Conservation (phyloP, 495 filamentous ascomycete genomes). For the Xylaria scruposa region DNA sequence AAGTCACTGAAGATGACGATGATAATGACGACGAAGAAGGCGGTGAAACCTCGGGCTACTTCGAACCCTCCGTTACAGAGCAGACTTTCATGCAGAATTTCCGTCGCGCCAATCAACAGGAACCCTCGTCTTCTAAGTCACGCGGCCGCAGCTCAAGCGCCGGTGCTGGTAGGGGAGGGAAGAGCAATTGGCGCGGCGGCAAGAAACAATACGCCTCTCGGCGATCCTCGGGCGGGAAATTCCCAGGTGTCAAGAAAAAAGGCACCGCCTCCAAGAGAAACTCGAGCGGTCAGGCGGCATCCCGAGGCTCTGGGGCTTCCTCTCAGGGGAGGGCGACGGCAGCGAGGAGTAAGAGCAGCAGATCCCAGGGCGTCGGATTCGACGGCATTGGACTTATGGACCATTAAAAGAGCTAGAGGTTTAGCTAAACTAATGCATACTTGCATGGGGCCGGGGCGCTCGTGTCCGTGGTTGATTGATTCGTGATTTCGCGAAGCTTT, state of each 20-base stretch:
- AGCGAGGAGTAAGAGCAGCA: conserved; percentile 26
- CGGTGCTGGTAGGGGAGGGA: conserved; percentile 26
- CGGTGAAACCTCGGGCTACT: conserved; percentile 54
- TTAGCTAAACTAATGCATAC: background rate
- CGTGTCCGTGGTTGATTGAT: background rate
- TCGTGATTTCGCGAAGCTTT: conserved; percentile 15
- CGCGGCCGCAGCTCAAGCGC: conserved; percentile 26
- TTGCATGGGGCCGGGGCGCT: background rate
- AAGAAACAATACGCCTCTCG: conserved; percentile 33
- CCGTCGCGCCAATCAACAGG: conserved; percentile 23
- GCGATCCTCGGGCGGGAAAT: conserved; percentile 36
- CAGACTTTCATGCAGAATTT: conserved; percentile 39
- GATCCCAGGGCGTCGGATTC: conserved; percentile 29
- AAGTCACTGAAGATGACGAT: conserved; percentile 52
- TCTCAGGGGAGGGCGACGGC: conserved; percentile 15
- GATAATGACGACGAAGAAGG: conserved; percentile 48
- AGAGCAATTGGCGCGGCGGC: conserved; percentile 30
- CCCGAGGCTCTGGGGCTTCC: conserved; percentile 24
- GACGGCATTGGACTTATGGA: conserved; percentile 41
- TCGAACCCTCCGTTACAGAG: conserved; percentile 41
- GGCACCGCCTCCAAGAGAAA: conserved; percentile 29
- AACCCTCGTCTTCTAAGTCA: conserved; percentile 24
- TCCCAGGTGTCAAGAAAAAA: conserved; percentile 43
- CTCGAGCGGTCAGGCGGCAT: conserved; percentile 26
- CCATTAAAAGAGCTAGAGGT: conserved; percentile 19